A percentile compares a stretch with the other conserved stretches of the same genome.
Evolutionary conservation across 2,329 filamentous ascomycete genomes (phyloP).

Genomic region (Paraphaeosphaeria minitans): DNA sequence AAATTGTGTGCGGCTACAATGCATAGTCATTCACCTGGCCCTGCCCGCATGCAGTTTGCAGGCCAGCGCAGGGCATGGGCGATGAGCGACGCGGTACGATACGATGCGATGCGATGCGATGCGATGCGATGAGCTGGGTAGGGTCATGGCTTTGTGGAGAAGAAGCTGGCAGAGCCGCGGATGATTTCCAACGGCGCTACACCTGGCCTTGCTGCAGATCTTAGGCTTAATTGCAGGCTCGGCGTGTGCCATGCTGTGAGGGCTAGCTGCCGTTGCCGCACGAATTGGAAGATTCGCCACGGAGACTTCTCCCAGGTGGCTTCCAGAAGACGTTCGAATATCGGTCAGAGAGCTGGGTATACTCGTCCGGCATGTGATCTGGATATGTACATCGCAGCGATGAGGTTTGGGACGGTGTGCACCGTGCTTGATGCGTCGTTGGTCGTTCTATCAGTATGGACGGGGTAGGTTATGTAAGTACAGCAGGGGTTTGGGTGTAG

Average conservation of each 20-base stretch:
- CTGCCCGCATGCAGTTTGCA: neutral
- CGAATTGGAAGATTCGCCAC: slow-evolving; percentile 31
- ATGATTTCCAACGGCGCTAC: slow-evolving; percentile 18
- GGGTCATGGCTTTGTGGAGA: slow-evolving; percentile 13
- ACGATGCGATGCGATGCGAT: slow-evolving; percentile 7
- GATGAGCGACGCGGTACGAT: slow-evolving; percentile 3
- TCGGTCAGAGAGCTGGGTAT: slow-evolving; percentile 17
- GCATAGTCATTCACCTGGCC: neutral
- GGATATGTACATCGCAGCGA: slow-evolving; percentile 21
- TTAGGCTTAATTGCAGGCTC: slow-evolving; percentile 41
- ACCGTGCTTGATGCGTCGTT: slow-evolving; percentile 22
- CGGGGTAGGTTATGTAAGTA: slow-evolving; percentile 28
- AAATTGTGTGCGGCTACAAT: slow-evolving; percentile 13
- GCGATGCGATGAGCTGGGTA: slow-evolving; percentile 9
- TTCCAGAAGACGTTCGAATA: slow-evolving; percentile 36
- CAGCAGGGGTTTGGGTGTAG: slow-evolving; percentile 13
- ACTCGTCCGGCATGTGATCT: slow-evolving; percentile 30
- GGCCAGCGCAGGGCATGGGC: neutral
- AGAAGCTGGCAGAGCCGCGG: slow-evolving; percentile 21
- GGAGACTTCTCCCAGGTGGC: slow-evolving; percentile 29
- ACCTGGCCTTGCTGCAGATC: slow-evolving; percentile 29
- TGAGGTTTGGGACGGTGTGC: slow-evolving; percentile 29
- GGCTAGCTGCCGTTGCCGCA: slow-evolving; percentile 10
- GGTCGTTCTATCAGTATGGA: slow-evolving; percentile 22
- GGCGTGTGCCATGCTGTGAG: slow-evolving; percentile 26